phyloP scores from a whole-genome alignment of 2,329 filamentous ascomycete species.

The Rhynchosporium secalis region DNA sequence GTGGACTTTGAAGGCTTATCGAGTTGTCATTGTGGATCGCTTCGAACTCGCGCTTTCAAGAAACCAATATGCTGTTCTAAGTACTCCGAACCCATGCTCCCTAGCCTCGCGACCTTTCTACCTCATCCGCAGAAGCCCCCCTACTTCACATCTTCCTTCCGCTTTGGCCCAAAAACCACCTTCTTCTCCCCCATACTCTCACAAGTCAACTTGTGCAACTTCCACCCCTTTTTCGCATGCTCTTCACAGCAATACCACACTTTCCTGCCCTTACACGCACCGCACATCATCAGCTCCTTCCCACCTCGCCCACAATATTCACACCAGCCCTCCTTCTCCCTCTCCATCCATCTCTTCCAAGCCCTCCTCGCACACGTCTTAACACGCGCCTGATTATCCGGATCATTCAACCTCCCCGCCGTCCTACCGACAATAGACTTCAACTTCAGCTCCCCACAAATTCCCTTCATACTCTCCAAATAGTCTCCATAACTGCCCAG shows the following conservation, averaged over 20 bases:
- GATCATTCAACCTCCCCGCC: neutral
- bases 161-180: neutral
- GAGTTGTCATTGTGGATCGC: too few relatives aligned
- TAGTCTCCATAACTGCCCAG: neutral
- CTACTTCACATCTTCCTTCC: too few relatives aligned
- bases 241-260: conserved; percentile 19
- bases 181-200: neutral
- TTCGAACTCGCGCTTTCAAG: too few relatives aligned
- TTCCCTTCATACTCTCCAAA: neutral
- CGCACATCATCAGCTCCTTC: neutral
- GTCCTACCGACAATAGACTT: neutral
- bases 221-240: conserved; percentile 16
- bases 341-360: conserved; percentile 21
- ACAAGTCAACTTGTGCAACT: conserved; percentile 21
- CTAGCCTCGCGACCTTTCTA: too few relatives aligned
- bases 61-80: too few relatives aligned
- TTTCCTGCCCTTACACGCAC: neutral
- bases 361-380: conserved; percentile 13
- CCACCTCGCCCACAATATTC: conserved; percentile 19
- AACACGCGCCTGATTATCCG: conserved; percentile 8
- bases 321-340: conserved; percentile 20
- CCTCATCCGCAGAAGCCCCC: too few relatives aligned
- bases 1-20: too few relatives aligned
- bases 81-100: too few relatives aligned
- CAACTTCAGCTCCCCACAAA: neutral